Evolutionary conservation across 2,329 filamentous ascomycete species (phyloP), one percentile per base, ranked within the genome.

Genomic region (Fusarium sp.): DNA sequence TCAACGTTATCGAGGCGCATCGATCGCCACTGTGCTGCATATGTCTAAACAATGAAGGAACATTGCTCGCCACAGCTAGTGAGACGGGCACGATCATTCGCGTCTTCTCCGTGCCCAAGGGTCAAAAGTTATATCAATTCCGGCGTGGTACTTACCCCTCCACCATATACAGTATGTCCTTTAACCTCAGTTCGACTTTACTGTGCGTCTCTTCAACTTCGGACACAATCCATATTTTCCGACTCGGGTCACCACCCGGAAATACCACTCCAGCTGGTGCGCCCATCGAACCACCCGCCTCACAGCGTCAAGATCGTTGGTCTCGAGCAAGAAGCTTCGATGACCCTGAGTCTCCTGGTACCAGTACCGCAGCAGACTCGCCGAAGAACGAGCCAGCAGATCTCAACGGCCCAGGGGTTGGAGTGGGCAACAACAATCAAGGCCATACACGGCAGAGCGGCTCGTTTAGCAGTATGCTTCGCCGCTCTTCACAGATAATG

Each of bases 21-120:
- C 91, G 94, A 66, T 93, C 96, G 16, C 94, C 96, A 1, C 81
- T 99, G 18, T 97, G 93, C 14, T 96, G 91, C 77, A 93, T 99
- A 56, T 92, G 94, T 23, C 86, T 99, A 66, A 99, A 98, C 79
- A 94, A 90, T 76, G 94, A 98, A 66, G 96, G 96, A 14, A 98
- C 93, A 5, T 82, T 98, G 45, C 86, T 99, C 46, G 96, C 96
- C 16, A 99, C 96, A 3, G 93, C 96, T 3, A 98, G 95, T 23
- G 96, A 99, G 79, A 99, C 97, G 55, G 96, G 96, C 69, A 99
- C 96, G 1, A 97, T 99, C 65, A 97, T 99, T 69, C 90, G 96
- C 18, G 94, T 99, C 55, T 99, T 99, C 80, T 93, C 93, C 2
- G 89, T 99, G 3, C 96, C 96, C 4, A 89, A 90, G 69, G 96